A percentile compares a stretch with the other conserved stretches of the same genome.
Evolutionary conservation across 768 basidiomycete species (phyloP).

Genomic region (Termitomyces sp.): DNA sequence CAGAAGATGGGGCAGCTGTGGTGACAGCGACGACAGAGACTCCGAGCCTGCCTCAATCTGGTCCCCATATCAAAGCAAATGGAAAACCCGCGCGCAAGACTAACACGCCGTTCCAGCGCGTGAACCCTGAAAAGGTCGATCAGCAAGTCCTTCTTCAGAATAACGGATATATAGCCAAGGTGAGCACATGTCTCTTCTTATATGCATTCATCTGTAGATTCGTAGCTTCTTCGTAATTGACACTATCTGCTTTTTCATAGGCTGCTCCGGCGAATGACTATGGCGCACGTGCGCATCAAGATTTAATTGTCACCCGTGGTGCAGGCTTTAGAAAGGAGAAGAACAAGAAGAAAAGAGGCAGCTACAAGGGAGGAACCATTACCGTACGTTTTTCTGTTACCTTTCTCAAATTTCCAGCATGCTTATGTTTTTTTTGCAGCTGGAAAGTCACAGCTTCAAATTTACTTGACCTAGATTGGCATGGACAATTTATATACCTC

Average conservation of each 20-base stretch:
- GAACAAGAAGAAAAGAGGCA: slow-evolving; percentile 98
- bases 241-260: slow-evolving; percentile 25
- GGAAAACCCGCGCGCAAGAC: slow-evolving; percentile 31
- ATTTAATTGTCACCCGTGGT: slow-evolving; percentile 90
- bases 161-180: slow-evolving; percentile 81
- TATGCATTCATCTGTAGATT: background rate
- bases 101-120: slow-evolving; percentile 75
- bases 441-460: slow-evolving; percentile 86
- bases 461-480: slow-evolving; percentile 36
- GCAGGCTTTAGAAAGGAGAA: slow-evolving; percentile 98
- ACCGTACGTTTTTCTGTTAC: slow-evolving; percentile 48
- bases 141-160: slow-evolving; percentile 38
- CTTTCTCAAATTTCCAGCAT: background rate
- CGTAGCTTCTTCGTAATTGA: background rate
- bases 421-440: slow-evolving; percentile 30
- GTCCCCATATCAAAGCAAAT: slow-evolving; percentile 14
- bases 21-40: slow-evolving; percentile 34
- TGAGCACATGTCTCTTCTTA: slow-evolving; percentile 19
- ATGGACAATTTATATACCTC: slow-evolving; percentile 5
- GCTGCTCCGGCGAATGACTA: slow-evolving; percentile 74
- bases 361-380: slow-evolving; percentile 92
- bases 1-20: slow-evolving; percentile 44
- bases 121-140: slow-evolving; percentile 59
- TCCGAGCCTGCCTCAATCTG: slow-evolving; percentile 6
- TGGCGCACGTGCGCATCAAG: slow-evolving; percentile 76